Percentiles rank a stretch among this genome's conserved stretches.
Evolutionary conservation across 371 early-diverging fungal genomes (phyloP).

Genomic region (Rhizopus microsporus): DNA sequence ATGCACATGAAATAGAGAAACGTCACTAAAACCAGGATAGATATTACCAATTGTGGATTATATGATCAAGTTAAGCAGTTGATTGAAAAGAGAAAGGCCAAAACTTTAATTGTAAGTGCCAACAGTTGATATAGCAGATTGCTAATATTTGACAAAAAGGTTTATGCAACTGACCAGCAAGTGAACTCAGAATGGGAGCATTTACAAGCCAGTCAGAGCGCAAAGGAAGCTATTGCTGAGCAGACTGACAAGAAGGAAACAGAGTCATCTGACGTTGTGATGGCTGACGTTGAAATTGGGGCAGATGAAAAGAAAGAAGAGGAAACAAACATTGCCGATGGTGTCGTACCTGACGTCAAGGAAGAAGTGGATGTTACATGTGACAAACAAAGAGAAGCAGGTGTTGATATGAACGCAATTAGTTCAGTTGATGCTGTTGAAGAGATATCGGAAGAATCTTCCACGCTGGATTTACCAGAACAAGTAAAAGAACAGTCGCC

Average conservation of each 20-base stretch:
- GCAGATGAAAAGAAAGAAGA: neutral
- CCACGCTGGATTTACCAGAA: no score
- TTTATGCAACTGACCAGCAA: neutral
- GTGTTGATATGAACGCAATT: neutral
- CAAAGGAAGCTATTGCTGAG: neutral
- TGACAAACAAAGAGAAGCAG: neutral
- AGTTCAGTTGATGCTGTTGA: neutral
- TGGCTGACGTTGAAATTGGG: neutral
- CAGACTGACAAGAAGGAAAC: no score
- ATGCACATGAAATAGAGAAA: neutral
- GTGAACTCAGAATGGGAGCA: neutral
- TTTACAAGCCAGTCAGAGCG: neutral
- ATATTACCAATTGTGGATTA: neutral
- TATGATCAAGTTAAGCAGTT: constrained; percentile 14
- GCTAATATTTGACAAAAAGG: neutral
- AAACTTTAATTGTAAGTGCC: constrained; percentile 18
- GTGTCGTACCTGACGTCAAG: neutral
- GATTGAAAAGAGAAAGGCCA: constrained; percentile 16
- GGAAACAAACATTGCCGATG: neutral
- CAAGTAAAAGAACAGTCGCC: neutral
- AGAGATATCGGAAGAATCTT: neutral
- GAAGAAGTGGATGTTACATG: neutral
- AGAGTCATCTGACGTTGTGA: neutral
- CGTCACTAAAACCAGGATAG: neutral
- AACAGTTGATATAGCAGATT: neutral